A percentile compares a stretch with the other conserved stretches of the same genome.
Conservation (phyloP, 768 basidiomycete species). For the Leccinum imitatum region DNA sequence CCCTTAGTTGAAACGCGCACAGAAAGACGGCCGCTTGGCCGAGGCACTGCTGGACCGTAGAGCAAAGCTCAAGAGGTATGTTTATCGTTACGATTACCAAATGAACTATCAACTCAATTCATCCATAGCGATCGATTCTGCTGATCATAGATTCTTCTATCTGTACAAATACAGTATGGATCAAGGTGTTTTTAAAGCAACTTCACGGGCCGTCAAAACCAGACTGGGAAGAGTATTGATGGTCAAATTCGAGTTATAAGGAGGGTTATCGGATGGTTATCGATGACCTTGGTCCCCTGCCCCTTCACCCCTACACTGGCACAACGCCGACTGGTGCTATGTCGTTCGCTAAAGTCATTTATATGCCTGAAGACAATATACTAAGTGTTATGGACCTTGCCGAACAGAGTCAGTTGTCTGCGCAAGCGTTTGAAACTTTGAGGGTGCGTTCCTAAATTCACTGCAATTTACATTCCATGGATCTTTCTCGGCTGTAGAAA, state of each 20-base stretch:
- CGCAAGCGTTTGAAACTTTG: background rate
- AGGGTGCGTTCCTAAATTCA: constrained; percentile 10
- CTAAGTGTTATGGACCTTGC: background rate
- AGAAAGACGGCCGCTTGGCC: constrained; percentile 76
- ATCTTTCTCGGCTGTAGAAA: background rate
- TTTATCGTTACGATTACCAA: constrained; percentile 1
- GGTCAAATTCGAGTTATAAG: constrained; percentile 12
- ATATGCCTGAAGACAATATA: constrained; percentile 15
- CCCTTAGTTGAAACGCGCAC: constrained; percentile 71
- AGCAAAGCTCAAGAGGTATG: constrained; percentile 79
- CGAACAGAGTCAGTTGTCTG: background rate
- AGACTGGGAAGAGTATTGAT: constrained; percentile 2
- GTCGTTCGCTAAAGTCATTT: background rate
- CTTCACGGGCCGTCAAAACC: background rate
- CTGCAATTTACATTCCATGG: background rate
- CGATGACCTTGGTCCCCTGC: background rate
- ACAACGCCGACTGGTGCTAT: constrained; percentile 2
- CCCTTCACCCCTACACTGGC: background rate
- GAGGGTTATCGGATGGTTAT: background rate
- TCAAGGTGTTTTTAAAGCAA: constrained; percentile 3
- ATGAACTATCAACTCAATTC: constrained; percentile 6
- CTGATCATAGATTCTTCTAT: constrained; percentile 21
- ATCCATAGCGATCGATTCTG: constrained; percentile 46
- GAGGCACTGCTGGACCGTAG: constrained; percentile 80
- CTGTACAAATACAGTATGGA: constrained; percentile 11